These are phyloP conservation scores for Candida stauntonica DNA, from an alignment of 805 yeast species.

Conservation along the genomic window DNA sequence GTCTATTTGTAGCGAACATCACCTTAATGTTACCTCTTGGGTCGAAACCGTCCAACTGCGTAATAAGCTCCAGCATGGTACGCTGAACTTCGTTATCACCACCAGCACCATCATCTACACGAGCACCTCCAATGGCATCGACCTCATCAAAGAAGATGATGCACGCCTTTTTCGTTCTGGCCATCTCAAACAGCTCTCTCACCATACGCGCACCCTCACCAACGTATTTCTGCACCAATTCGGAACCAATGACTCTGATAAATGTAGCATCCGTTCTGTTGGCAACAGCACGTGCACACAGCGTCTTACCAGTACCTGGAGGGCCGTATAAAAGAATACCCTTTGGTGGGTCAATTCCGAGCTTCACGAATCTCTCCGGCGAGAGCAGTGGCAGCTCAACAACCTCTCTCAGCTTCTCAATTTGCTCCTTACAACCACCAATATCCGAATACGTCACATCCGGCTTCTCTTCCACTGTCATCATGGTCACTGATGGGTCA, in stretches of 20 bases:
- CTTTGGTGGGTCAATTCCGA: constrained; percentile 98
- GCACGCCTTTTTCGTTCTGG: constrained; percentile 96
- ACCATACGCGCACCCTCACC: constrained; percentile 99
- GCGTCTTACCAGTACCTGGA: constrained; percentile 97
- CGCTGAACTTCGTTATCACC: constrained; percentile 99
- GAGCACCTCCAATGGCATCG: constrained; percentile 99
- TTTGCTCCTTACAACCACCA: constrained; percentile 98
- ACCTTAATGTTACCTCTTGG: constrained; percentile 99
- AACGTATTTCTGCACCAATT: constrained; percentile 95
- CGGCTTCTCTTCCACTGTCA: constrained; percentile 99
- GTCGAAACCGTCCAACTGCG: constrained; percentile 97
- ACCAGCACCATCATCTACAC: constrained; percentile 99
- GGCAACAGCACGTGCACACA: constrained; percentile 98
- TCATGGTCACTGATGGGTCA: constrained; percentile 98
- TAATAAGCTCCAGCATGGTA: constrained; percentile 96
- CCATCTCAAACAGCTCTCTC: constrained; percentile 97
- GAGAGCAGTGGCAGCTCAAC: constrained; percentile 90
- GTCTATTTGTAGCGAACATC: constrained; percentile 98
- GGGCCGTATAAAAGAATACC: constrained; percentile 96
- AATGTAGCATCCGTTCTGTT: constrained; percentile 99
- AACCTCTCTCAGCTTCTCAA: constrained; percentile 93
- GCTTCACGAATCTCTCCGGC: constrained; percentile 93
- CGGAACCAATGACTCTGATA: constrained; percentile 97
- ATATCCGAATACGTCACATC: constrained; percentile 98
- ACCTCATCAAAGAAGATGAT: constrained; percentile 97